Base-by-base conservation (phyloP, 2,329 filamentous ascomycete species). In the Emydomyces testavorans region DNA sequence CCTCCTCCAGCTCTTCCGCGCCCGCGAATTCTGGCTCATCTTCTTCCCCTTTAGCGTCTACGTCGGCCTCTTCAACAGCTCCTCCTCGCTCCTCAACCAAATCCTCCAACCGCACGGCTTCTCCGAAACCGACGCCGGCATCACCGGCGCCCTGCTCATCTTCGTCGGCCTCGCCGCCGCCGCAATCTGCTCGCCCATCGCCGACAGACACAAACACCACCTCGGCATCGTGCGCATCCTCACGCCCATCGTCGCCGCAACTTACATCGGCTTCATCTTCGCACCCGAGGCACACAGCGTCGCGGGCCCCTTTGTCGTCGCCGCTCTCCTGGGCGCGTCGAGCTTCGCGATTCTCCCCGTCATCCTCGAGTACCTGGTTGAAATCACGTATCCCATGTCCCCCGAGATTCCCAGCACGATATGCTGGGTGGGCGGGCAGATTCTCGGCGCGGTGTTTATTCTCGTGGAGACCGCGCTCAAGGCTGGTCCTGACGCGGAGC, bases 1-100 rank as follows among this genome's bases (percentile, higher is more conserved):
- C 15, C 64, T 89, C 20, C 60, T 69, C 28, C 62, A 66, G 16
- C 68, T 93, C 37, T 60, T 74, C 39, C 62, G 60, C 26, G 84
- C 79, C 4, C 71, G 76, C 15, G 82, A 90, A 61, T 83, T 94
- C 65, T 94, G 81, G 75, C 75, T 94, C 53, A 67, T 95, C 54
- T 71, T 89, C 52, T 58, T 89, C 51, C 82, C 89, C n/a, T 96
- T 90, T 67, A 70, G 77, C 54, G 67, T 89, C 58, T 94, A 88
- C 65, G 85, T 94, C 52, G 88, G 84, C 58, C 82, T 92, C 70
- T 98, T 98, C 79, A 96, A 96, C 73, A 83, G 83, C 56, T 72
- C 89, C 55, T 93, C 88, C 42, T 84, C 84, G 1, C 77, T 96
- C 1, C 74, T 96, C 7, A 94, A 90, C 69, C 90, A 95, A 62